Evolutionary conservation across 768 basidiomycete genomes (phyloP), one percentile per base, ranked within the genome.

Genomic region (Chlorophyllum brunneum): DNA sequence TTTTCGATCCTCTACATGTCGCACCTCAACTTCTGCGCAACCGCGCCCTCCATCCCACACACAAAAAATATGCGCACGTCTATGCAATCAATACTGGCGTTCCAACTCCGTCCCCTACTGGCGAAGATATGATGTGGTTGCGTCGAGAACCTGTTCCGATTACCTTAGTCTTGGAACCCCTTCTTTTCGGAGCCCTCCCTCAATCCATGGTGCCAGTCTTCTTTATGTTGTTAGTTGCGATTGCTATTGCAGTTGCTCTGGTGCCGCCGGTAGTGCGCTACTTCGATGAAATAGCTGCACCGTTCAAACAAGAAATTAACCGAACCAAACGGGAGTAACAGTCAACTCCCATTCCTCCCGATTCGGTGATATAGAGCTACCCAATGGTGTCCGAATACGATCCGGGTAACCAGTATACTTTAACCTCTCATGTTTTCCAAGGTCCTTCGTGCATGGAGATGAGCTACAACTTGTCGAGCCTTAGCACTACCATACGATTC

Each of bases 181-280:
- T 82, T 1, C 72, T 78, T 49, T 59, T 81, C n/a, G 82, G 81
- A 13, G 64, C 83, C 20, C 62, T 88, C 24, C 86, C 86, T 7
- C 70, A 72, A 15, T 77, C 82, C 0, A 62, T 85, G n/a, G 45
- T 70, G 7, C 72, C 75, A 1, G 65, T 69, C 2, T 51, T 72
- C 24, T 33, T 56, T 10, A 59, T 64, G 31, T 59, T 77, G n/a
- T 24, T 69, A n/a, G 44, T 59, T 10, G 66, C 62, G 6, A 56
- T 63, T 18, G 37, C 15, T 1, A 7, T 38, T 3, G 15, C 16
- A 23, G 24, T 52, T 20, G 29, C 15, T 5, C 11, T 52, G 8
- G 6, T 45, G 27, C 51, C 42, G 7, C 10, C 4, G 2, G 34
- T 37, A 15, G 3, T 45, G 16, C 51, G 51, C 16, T 52, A 52